Evolutionary conservation across 202 grass and related monocot genomes (phyloP).

Genomic region (Miscanthus sacchariflorus): DNA sequence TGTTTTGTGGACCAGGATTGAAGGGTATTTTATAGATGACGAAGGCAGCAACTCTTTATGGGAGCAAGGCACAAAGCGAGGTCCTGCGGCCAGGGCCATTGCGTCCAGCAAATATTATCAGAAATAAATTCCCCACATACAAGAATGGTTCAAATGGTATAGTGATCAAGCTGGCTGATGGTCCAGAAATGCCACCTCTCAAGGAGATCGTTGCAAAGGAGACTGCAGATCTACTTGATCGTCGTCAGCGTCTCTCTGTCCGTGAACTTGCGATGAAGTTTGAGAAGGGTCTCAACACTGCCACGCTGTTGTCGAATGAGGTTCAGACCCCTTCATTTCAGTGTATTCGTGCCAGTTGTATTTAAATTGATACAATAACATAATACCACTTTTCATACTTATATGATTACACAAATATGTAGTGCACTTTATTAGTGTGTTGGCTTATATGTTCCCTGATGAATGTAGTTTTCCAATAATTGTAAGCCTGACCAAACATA

Average conservation of each 20-base stretch:
- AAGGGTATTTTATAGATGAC: slow-evolving; percentile 66
- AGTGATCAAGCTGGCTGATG: slow-evolving; percentile 66
- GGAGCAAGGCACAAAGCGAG: slow-evolving; percentile 49
- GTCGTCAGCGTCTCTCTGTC: slow-evolving; percentile 82
- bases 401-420: not conserved
- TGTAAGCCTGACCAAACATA: slow-evolving; percentile 14
- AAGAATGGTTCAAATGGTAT: slow-evolving; percentile 73
- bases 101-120: slow-evolving; percentile 66
- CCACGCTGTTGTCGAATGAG: slow-evolving; percentile 88
- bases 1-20: slow-evolving; percentile 37
- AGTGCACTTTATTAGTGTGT: not conserved
- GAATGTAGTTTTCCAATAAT: slow-evolving; percentile 15
- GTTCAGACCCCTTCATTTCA: slow-evolving; percentile 46
- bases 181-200: slow-evolving; percentile 56
- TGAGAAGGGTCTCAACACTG: slow-evolving; percentile 86
- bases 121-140: slow-evolving; percentile 75
- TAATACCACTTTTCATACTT: not conserved
- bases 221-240: slow-evolving; percentile 68
- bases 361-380: slow-evolving; percentile 8
- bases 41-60: slow-evolving; percentile 64
- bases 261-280: slow-evolving; percentile 95
- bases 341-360: slow-evolving; percentile 12
- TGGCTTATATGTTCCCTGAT: not conserved
- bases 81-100: slow-evolving; percentile 58
- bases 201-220: slow-evolving; percentile 88